Evolutionary conservation across 2,329 filamentous ascomycete species (phyloP), one percentile per base, ranked within the genome.

Genomic region (Diaporthe vaccinii): DNA sequence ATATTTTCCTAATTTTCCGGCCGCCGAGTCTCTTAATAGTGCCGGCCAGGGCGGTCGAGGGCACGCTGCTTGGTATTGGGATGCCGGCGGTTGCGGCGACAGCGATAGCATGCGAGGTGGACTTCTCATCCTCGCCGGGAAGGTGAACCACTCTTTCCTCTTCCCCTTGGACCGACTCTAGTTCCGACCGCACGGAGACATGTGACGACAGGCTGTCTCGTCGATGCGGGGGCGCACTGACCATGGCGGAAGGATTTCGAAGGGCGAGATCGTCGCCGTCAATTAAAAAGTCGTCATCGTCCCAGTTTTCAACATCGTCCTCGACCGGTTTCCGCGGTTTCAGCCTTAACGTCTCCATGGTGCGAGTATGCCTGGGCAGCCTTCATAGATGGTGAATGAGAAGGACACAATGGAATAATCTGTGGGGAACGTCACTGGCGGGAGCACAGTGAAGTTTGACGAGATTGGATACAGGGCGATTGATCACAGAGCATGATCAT

Each of bases 71-170:
- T 39, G 97, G 97, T 74, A 98, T 91, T 9, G 97, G 96, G 78
- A 99, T 98, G 79, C 97, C 97, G 36, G 95, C 96, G 82, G 92
- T 93, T 81, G 95, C 94, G 46, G 96, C 96, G 9, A 95, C 94
- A 34, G 94, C 91, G 80, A 99, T 96, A 76, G 97, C 96, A 82
- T 97, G 94, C 79, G 93, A 86, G 14, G 94, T 97, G 1, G 95
- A 95, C 77, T 91, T 90, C 80, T 98, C 94, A 82, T 98, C 96
- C 82, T 97, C 94, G 67, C 93, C 94, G 3, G 95, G 92, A 41
- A 98, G 86, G 79, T 96, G 91, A 31, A 98, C 90, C 79, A 98
- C 95, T 87, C 93, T 95, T 84, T 98, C 95, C 80, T 98, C 95
- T 80, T 97, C 95, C 76, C 92, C 94, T 74, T 90, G 90, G 78